These are phyloP conservation scores for Lipomyces japonicus DNA, from an alignment of 805 yeast genomes.

Conservation along the genomic window DNA sequence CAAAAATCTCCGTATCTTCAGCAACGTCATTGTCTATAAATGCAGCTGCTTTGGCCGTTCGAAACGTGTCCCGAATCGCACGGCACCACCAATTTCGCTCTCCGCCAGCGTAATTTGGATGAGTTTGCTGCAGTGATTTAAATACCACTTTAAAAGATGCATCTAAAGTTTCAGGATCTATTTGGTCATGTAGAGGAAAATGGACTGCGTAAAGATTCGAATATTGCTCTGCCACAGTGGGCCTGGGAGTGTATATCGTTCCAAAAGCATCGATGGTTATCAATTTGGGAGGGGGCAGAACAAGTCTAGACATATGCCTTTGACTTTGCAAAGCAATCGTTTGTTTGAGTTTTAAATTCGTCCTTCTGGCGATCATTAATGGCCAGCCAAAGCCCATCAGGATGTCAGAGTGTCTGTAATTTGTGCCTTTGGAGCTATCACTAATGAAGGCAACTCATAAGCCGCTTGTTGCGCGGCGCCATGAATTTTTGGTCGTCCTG, in stretches of 20 bases:
- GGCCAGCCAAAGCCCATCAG: too few species aligned
- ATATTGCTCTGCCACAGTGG: constrained; percentile 20
- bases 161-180: neutral
- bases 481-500: too few species aligned
- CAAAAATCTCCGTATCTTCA: constrained; percentile 3
- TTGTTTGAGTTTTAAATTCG: too few species aligned
- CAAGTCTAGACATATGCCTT: neutral
- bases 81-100: constrained; percentile 23
- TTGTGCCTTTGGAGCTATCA: too few species aligned
- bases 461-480: too few species aligned
- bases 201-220: constrained; percentile 2
- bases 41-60: constrained; percentile 1
- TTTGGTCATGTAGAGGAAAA: constrained; percentile 4
- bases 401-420: too few species aligned
- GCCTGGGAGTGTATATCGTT: constrained; percentile 22
- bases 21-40: neutral
- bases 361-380: too few species aligned
- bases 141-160: constrained; percentile 8
- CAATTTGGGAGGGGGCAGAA: constrained; percentile 15
- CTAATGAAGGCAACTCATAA: too few species aligned
- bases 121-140: constrained; percentile 3
- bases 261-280: constrained; percentile 25
- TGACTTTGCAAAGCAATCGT: too few species aligned
- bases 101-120: constrained; percentile 23
- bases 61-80: constrained; percentile 15